phyloP scores from a whole-genome alignment of 176 grass and related monocot species.

The Musa beccarii region DNA sequence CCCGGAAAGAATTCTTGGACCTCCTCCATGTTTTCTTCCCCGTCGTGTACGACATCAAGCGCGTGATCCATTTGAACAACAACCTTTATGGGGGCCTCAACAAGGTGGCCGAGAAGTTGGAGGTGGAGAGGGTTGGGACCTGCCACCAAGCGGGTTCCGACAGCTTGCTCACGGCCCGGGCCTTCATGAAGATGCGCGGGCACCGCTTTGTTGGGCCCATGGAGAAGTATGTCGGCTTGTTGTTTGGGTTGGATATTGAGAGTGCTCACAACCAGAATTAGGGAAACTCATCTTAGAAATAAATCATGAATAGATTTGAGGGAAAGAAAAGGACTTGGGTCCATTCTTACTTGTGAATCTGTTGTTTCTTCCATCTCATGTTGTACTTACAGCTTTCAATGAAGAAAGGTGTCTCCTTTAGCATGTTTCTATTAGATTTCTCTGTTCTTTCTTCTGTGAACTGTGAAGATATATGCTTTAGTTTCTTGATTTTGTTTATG shows the following conservation, averaged over 20 bases:
- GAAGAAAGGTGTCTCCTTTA: conserved; percentile 8
- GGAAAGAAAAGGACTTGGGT: neutral
- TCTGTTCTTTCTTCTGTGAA: neutral
- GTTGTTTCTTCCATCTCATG: conserved; percentile 2
- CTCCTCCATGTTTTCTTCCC: conserved; percentile 5
- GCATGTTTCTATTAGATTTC: neutral
- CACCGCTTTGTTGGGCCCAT: conserved; percentile 6
- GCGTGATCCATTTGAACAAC: conserved; percentile 11
- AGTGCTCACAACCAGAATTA: conserved; percentile 3
- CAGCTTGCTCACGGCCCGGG: conserved; percentile 12
- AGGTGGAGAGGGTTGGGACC: conserved; percentile 5
- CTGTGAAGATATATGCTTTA: neutral
- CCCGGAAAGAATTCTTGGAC: neutral
- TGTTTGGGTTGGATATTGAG: conserved; percentile 4
- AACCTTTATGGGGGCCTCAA: conserved; percentile 5
- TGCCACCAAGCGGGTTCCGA: conserved; percentile 16
- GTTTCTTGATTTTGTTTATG: neutral
- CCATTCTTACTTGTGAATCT: conserved; percentile 8
- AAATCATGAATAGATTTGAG: conserved; percentile 10
- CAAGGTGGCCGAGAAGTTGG: conserved; percentile 7
- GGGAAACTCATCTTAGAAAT: neutral
- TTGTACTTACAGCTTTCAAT: conserved; percentile 9
- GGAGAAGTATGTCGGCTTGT: conserved; percentile 5
- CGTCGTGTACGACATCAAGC: conserved; percentile 10
- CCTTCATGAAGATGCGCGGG: conserved; percentile 8